Evolutionary conservation across 345 rosid genomes (phyloP).

Genomic region (Brassica carinata): DNA sequence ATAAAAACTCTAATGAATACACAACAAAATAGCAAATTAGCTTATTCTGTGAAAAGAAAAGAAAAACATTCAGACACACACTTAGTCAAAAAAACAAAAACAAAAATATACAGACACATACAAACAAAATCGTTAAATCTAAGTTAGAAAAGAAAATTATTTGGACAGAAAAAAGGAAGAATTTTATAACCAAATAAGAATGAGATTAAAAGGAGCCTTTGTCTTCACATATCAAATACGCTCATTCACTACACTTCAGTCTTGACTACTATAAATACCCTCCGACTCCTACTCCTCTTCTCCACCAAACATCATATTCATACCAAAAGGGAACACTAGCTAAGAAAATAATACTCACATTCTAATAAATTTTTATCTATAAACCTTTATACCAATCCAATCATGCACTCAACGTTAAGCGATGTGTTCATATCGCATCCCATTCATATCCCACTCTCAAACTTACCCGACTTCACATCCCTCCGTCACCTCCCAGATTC

Average conservation of each 20-base stretch:
- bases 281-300: slow-evolving; percentile 40
- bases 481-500: slow-evolving; percentile 76
- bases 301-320: slow-evolving; percentile 28
- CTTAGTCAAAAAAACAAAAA: neutral
- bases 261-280: slow-evolving; percentile 29
- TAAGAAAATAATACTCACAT: neutral
- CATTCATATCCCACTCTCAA: slow-evolving; percentile 50
- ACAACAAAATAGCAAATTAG: neutral
- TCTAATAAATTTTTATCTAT: neutral
- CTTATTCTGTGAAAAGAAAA: neutral
- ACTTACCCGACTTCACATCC: slow-evolving; percentile 58
- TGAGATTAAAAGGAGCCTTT: slow-evolving; percentile 9
- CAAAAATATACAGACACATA: neutral
- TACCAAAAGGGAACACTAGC: neutral
- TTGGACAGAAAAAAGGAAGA: neutral
- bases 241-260: slow-evolving; percentile 7
- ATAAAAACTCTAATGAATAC: neutral
- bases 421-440: slow-evolving; percentile 64
- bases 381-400: slow-evolving; percentile 6
- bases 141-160: neutral
- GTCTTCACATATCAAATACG: slow-evolving; percentile 4
- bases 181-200: slow-evolving; percentile 7
- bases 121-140: neutral
- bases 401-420: slow-evolving; percentile 60
- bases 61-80: neutral